Conservation (phyloP, 192 early-diverging fungal species). For the Entomortierella lignicola region DNA sequence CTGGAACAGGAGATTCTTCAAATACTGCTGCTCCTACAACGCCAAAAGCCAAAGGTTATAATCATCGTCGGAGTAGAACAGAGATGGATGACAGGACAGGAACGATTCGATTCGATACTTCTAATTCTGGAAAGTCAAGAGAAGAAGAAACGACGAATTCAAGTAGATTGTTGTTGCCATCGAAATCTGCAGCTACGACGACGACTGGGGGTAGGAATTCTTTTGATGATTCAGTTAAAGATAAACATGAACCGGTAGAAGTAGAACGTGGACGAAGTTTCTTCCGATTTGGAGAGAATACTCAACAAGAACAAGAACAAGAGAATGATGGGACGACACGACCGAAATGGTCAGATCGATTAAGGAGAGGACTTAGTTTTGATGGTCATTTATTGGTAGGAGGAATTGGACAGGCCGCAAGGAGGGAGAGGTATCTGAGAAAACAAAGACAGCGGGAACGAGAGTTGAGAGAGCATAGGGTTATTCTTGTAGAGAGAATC, state of each 20-base stretch:
- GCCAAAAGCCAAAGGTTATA: not conserved
- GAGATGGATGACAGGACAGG: conserved; percentile 35
- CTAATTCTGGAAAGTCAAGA: not conserved
- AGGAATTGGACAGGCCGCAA: conserved; percentile 27
- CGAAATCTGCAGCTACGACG: not conserved
- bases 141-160: not conserved
- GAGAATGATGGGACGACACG: not conserved
- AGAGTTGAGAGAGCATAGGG: conserved; percentile 34
- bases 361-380: conserved; percentile 40
- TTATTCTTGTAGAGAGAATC: conserved; percentile 44
- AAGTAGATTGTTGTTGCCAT: not conserved
- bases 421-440: conserved; percentile 37
- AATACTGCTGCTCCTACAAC: not conserved
- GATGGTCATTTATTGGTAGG: conserved; percentile 33
- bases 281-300: too few species aligned
- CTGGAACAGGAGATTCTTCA: not conserved
- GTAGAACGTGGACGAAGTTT: conserved; percentile 20
- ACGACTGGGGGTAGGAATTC: not conserved
- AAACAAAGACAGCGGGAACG: conserved; percentile 44
- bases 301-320: too few species aligned
- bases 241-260: not conserved
- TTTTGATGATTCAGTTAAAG: conserved; percentile 12
- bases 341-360: conserved; percentile 43
- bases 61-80: conserved; percentile 40
- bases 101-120: conserved; percentile 31